phyloP scores from a whole-genome alignment of 1,284 basidiomycete genomes.

The Cutaneotrichosporon mucoides region DNA sequence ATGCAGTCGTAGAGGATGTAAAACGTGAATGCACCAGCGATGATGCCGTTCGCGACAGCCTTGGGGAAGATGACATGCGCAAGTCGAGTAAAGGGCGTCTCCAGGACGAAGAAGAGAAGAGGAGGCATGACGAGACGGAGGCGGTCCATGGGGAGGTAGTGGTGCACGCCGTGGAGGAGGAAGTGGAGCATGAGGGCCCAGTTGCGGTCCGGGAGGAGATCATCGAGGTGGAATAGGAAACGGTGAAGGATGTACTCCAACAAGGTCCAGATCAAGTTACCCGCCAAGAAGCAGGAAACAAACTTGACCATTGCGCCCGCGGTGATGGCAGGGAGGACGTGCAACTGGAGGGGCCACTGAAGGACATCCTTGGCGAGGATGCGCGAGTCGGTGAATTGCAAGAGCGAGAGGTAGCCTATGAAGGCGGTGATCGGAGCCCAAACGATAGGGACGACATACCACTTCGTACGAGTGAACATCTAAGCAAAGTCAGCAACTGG shows the following conservation, averaged over 20 bases:
- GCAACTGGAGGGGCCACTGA: constrained; percentile 25
- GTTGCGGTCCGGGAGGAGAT: constrained; percentile 78
- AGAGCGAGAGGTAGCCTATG: constrained; percentile 71
- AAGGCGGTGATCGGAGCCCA: constrained; percentile 87
- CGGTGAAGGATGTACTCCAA: constrained; percentile 95
- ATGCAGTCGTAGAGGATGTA: constrained; percentile 87
- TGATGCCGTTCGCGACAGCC: constrained; percentile 85
- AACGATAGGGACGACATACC: constrained; percentile 89
- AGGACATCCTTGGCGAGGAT: constrained; percentile 35
- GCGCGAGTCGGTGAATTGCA: constrained; percentile 66
- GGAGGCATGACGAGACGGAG: constrained; percentile 98
- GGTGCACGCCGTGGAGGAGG: constrained; percentile 91
- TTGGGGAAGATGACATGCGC: constrained; percentile 79
- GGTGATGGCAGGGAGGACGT: constrained; percentile 29
- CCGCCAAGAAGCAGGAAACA: constrained; percentile 65
- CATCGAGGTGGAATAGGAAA: constrained; percentile 96
- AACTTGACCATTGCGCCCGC: constrained; percentile 50
- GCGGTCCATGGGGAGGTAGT: constrained; percentile 96
- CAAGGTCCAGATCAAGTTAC: constrained; percentile 89
- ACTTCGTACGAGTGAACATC: constrained; percentile 81
- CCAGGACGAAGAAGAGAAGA: constrained; percentile 69
- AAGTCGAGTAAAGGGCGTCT: constrained; percentile 83
- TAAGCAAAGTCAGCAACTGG: constrained; percentile 31
- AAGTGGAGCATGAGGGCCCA: constrained; percentile 84
- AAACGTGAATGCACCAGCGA: constrained; percentile 84